Evolutionary conservation across 495 filamentous ascomycete species (phyloP), one percentile per base, ranked within the genome.

Genomic region (Penicillium chermesinum): DNA sequence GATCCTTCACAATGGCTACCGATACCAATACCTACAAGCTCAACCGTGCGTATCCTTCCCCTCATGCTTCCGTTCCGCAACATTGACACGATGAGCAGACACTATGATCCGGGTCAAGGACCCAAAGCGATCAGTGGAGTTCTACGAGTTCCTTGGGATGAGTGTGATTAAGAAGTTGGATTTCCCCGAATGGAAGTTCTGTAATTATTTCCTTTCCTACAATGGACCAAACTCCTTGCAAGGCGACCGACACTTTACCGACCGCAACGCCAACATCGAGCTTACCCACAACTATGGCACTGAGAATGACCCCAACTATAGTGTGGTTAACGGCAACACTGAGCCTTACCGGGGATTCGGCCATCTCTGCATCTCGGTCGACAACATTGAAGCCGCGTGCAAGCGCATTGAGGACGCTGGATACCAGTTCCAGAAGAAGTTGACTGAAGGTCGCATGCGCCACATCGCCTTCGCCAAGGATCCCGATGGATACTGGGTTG

Each of bases 251-350:
- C 62, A 86, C 49, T 85, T 83, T 67, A 88, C 84, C 46, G 88
- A 94, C 67, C 87, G 91, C 44, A 84, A 96, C 58, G 91, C 87
- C 25, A 73, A 96, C 16, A 79, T 98, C 54, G 93, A 98, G 63
- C 82, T 98, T 49, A 95, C 89, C 46, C 93, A 98, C 77, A 96
- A 96, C 76, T 87, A 96, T 67, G 93, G 93, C 59, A 96, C 90
- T 13, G 93, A 97, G 69, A 76, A 76, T 48, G 88, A 97, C 64
- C 80, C 85, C 15, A 73, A 82, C 61, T 97, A 87, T 76, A 85
- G 81, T 61, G 71, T 91, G 52, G 82, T 79, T 55, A 96, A 91
- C 63, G 93, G 93, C 46, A 98, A 98, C 73, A 81, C 75, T 15
- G 89, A 96, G 47, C 91, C 89, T 0, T 69, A 83, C 66, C 81